Base-by-base conservation (phyloP, 2,329 filamentous ascomycete species). In the Colletotrichum destructivum region DNA sequence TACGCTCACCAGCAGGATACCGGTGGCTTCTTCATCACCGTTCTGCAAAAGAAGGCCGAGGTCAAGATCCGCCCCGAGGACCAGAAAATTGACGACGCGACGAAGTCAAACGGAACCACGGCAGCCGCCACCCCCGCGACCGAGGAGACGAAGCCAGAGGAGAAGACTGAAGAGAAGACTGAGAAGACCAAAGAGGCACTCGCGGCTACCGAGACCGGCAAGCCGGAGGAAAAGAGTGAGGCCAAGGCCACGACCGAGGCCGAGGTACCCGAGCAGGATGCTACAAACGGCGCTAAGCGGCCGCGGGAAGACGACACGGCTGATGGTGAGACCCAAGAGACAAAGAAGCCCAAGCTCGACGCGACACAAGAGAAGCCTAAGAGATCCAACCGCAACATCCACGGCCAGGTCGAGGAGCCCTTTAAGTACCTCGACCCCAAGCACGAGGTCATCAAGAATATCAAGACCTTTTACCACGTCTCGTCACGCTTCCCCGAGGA, bases 1-100 rank as follows among this genome's bases (percentile, higher is more conserved):
- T 99, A 98, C 81, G 94, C 95, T 44, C 96, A 99, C 81, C 88
- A 95, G 79, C 96, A 99, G 82, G 95, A 99, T 77, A 99, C 96
- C 3, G 96, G 96, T 67, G 96, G 93, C 26, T 99, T 99, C 87
- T 99, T 99, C 85, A 98, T 99, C 79, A 93, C 95, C 0, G 95
- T 98, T 0, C 84, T 99, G 21, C 93, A 98, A 85, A 99, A 99
- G 88, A 92, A 92, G 80, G 89, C 90, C 35, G 96, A 98, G 75
- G 95, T 97, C 80, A 93, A 89, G 80, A 92, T 73, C 51, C 62
- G 63, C 47, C 64, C 71, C 91, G 11, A 93, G 89, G 81, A 91
- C 91, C 26, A 71, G 55, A 93, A 96, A 81, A 87, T 88, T 5
- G 85, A 87, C n/a, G 71, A 75, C 62, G 57, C 70, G n/a, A 55